Evolutionary conservation across 352 stramenopile genomes (phyloP).

Genomic region (Phytophthora podocarpi): DNA sequence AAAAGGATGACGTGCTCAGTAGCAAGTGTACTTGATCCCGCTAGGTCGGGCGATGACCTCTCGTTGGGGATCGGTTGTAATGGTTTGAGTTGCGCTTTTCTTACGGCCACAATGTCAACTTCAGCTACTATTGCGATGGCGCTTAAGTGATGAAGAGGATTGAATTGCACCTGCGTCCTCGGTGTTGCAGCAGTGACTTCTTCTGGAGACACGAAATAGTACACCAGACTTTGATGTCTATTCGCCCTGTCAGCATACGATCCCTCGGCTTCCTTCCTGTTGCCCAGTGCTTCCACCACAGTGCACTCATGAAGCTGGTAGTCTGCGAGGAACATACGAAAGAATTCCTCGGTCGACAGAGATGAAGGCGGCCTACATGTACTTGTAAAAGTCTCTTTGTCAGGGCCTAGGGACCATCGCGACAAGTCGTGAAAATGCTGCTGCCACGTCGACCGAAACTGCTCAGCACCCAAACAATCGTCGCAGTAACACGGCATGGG

Average conservation of each 20-base stretch:
- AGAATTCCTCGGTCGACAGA: conserved; percentile 36
- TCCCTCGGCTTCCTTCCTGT: neutral
- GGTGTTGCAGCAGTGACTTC: conserved; percentile 4
- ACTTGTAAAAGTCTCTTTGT: neutral
- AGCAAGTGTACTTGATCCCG: neutral
- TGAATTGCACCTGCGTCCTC: conserved; percentile 19
- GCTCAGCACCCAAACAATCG: conserved; percentile 48
- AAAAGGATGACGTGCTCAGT: conserved; percentile 25
- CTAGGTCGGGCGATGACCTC: neutral
- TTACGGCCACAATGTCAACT: conserved; percentile 8
- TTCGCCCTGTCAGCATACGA: neutral
- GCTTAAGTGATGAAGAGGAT: conserved; percentile 39
- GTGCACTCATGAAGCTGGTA: conserved; percentile 25
- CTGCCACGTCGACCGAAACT: conserved; percentile 58
- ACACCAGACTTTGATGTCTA: conserved; percentile 21
- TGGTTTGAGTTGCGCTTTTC: neutral
- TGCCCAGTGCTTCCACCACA: conserved; percentile 2
- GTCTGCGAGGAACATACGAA: conserved; percentile 38
- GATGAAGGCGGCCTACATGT: neutral
- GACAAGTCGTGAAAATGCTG: conserved; percentile 60
- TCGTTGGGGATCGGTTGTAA: neutral
- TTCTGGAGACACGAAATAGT: conserved; percentile 41
- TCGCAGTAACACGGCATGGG: conserved; percentile 58
- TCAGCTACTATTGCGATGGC: conserved; percentile 39
- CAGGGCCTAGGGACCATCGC: conserved; percentile 34